Percentiles rank a stretch among this genome's conserved stretches.
These are phyloP conservation scores for Gilbertella persicaria DNA, from an alignment of 371 early-diverging fungal genomes.

Conservation along the genomic window DNA sequence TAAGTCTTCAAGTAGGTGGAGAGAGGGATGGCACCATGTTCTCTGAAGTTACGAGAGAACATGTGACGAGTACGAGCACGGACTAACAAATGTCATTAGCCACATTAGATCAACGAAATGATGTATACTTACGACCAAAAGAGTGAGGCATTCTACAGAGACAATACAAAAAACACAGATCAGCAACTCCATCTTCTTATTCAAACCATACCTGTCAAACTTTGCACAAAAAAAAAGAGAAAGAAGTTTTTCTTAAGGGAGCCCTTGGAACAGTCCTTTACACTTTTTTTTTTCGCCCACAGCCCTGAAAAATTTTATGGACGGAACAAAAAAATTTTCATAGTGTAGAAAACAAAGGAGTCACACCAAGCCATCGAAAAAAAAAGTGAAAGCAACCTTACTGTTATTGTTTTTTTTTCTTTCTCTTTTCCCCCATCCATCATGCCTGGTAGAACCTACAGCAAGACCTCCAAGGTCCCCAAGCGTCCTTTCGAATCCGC, in stretches of 20 bases:
- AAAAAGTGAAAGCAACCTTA: constrained; percentile 5
- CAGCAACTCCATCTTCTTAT: no score
- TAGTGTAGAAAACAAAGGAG: no score
- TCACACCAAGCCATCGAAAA: constrained; percentile 3
- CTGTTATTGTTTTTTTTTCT: constrained; percentile 19
- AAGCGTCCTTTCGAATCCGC: constrained; percentile 99
- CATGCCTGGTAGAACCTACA: constrained; percentile 60
- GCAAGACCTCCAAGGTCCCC: constrained; percentile 98
- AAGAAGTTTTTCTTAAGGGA: constrained; percentile 20
- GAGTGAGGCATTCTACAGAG: constrained; percentile 99
- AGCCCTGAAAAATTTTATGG: no score
- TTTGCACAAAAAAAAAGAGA: constrained; percentile 36
- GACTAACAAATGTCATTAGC: constrained; percentile 32
- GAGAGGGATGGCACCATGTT: constrained; percentile 90
- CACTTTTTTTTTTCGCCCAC: no score
- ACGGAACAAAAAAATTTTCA: no score
- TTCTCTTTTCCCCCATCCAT: constrained; percentile 24
- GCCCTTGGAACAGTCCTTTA: no score
- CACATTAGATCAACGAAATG: not conserved
- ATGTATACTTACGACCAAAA: constrained; percentile 73
- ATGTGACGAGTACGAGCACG: constrained; percentile 99
- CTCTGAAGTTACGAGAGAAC: constrained; percentile 97
- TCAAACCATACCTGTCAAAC: constrained; percentile 35
- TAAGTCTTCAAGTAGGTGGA: constrained; percentile 97
- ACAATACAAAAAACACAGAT: no score